Evolutionary conservation across 2,329 filamentous ascomycete species (phyloP).

Genomic region (Lojkania enalia): DNA sequence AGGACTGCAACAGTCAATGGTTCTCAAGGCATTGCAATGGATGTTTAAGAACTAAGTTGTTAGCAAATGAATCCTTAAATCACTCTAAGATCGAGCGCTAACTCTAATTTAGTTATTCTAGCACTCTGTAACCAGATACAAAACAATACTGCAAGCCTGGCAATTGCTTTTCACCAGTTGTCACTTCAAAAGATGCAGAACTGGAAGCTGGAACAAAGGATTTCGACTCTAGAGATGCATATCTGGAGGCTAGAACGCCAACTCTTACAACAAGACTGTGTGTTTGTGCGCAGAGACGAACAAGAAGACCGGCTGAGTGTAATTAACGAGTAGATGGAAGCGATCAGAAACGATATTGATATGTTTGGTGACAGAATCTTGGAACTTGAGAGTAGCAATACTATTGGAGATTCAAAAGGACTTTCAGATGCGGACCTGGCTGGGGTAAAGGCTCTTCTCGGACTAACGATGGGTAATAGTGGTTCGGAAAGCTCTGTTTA

Average conservation of each 20-base stretch:
- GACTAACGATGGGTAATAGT: neutral
- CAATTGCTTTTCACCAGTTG: neutral
- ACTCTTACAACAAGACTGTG: neutral
- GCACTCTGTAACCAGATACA: neutral
- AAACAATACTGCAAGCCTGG: neutral
- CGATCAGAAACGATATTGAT: neutral
- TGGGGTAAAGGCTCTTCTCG: neutral
- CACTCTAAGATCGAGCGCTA: neutral
- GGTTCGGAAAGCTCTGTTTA: neutral
- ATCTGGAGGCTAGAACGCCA: neutral
- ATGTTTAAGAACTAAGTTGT: neutral
- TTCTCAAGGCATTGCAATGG: neutral
- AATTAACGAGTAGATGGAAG: neutral
- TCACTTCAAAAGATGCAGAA: neutral
- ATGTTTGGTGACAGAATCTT: neutral
- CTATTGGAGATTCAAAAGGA: neutral
- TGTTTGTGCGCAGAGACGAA: neutral
- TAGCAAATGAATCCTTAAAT: neutral
- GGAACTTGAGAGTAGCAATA: neutral
- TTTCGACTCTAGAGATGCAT: neutral
- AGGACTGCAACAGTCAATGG: neutral
- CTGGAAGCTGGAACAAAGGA: neutral
- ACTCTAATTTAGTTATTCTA: neutral
- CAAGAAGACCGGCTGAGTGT: neutral
- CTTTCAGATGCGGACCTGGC: neutral